These are phyloP conservation scores for Albophoma yamanashiensis DNA, from an alignment of 2,329 filamentous ascomycete species.

Conservation along the genomic window DNA sequence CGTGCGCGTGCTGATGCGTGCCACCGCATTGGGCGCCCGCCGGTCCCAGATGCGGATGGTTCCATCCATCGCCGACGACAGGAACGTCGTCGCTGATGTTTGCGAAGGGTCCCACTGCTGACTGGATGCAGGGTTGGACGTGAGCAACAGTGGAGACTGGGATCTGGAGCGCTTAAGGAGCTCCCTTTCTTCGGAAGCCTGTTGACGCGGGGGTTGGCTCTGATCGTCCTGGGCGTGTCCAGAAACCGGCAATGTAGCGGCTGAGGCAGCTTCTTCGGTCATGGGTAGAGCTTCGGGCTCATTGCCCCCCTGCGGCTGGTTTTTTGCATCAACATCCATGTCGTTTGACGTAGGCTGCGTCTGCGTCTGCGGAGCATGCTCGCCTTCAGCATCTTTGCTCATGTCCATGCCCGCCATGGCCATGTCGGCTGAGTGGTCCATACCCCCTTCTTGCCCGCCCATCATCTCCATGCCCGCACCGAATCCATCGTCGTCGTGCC, in stretches of 20 bases:
- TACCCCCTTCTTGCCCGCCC: conserved; percentile 25
- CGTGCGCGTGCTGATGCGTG: conserved; percentile 62
- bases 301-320: background rate
- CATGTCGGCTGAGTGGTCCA: conserved; percentile 32
- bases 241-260: background rate
- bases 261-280: background rate
- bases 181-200: conserved; percentile 3
- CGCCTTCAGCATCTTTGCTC: conserved; percentile 10
- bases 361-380: background rate
- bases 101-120: conserved; percentile 42
- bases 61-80: conserved; percentile 82
- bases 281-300: background rate
- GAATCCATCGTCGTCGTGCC: conserved; percentile 77
- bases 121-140: background rate
- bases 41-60: conserved; percentile 89
- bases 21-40: conserved; percentile 64
- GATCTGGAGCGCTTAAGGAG: conserved; percentile 11
- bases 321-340: conserved; percentile 6
- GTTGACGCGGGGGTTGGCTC: background rate
- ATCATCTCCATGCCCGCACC: conserved; percentile 57
- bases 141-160: conserved; percentile 13
- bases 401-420: conserved; percentile 24
- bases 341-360: conserved; percentile 1
- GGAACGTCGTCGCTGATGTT: conserved; percentile 68
- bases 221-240: background rate